Evolutionary conservation across 805 yeast species (phyloP).

Genomic region (Nakazawaea molendinolei): DNA sequence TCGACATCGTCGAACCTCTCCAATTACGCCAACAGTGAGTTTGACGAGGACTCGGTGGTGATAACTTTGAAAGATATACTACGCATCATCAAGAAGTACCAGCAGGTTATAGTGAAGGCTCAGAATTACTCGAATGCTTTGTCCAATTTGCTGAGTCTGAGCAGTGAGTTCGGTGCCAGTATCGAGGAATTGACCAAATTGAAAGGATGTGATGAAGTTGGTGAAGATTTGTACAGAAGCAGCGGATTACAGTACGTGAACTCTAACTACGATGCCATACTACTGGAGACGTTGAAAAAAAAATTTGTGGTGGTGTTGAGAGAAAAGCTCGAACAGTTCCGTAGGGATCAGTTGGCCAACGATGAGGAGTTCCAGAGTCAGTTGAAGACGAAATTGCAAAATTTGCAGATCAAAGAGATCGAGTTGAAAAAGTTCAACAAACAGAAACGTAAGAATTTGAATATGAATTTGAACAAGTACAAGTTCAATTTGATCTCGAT

Average conservation of each 20-base stretch:
- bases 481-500: slow-evolving; percentile 59
- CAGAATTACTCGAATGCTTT: slow-evolving; percentile 40
- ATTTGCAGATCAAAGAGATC: slow-evolving; percentile 53
- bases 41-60: slow-evolving; percentile 37
- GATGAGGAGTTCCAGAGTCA: slow-evolving; percentile 48
- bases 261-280: slow-evolving; percentile 70
- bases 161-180: slow-evolving; percentile 66
- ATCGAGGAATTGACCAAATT: slow-evolving; percentile 58
- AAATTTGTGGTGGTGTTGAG: slow-evolving; percentile 49
- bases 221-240: slow-evolving; percentile 62
- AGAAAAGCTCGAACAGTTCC: slow-evolving; percentile 37
- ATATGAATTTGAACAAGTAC: slow-evolving; percentile 60
- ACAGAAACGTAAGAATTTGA: slow-evolving; percentile 54
- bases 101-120: slow-evolving; percentile 41
- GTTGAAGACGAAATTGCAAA: slow-evolving; percentile 44
- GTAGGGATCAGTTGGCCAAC: slow-evolving; percentile 34
- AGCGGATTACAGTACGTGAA: slow-evolving; percentile 73
- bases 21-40: slow-evolving; percentile 46
- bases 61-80: slow-evolving; percentile 56
- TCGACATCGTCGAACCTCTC: slow-evolving; percentile 13
- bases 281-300: slow-evolving; percentile 50
- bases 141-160: slow-evolving; percentile 43
- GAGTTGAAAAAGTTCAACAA: slow-evolving; percentile 54
- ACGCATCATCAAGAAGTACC: slow-evolving; percentile 40
- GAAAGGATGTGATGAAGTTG: slow-evolving; percentile 43